These are phyloP conservation scores for Dispira parvispora DNA, from an alignment of 192 early-diverging fungal genomes.

Conservation along the genomic window DNA sequence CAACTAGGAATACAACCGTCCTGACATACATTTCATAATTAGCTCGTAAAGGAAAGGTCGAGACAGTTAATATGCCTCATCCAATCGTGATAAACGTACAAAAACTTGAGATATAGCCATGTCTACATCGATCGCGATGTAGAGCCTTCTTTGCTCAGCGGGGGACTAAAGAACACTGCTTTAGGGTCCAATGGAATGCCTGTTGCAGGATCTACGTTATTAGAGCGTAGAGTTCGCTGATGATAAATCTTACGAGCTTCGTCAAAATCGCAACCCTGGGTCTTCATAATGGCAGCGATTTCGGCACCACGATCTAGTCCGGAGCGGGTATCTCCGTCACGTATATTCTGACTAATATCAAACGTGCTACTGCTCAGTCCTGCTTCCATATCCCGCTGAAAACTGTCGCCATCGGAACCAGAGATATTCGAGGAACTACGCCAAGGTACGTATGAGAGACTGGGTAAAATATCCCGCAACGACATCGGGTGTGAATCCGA, in stretches of 20 bases:
- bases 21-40: too few relatives aligned
- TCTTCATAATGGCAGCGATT: background rate
- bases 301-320: slow-evolving; percentile 6
- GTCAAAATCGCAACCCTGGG: slow-evolving; percentile 7
- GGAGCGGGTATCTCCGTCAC: background rate
- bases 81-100: too few relatives aligned
- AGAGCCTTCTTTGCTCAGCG: too few relatives aligned
- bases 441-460: background rate
- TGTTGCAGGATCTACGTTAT: slow-evolving; percentile 5
- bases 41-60: too few relatives aligned
- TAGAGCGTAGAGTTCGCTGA: background rate
- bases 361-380: slow-evolving; percentile 3
- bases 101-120: too few relatives aligned
- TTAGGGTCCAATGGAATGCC: slow-evolving; percentile 10
- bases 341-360: background rate
- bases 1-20: too few relatives aligned
- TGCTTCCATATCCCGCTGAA: slow-evolving; percentile 6
- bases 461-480: background rate
- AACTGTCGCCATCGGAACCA: background rate
- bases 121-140: too few relatives aligned
- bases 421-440: too few relatives aligned
- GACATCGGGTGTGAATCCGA: background rate
- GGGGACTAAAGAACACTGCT: slow-evolving; percentile 1
- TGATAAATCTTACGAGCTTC: slow-evolving; percentile 11
- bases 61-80: too few relatives aligned